These are phyloP conservation scores for Ustulina deusta DNA, from an alignment of 2,329 filamentous ascomycete genomes.

Conservation along the genomic window DNA sequence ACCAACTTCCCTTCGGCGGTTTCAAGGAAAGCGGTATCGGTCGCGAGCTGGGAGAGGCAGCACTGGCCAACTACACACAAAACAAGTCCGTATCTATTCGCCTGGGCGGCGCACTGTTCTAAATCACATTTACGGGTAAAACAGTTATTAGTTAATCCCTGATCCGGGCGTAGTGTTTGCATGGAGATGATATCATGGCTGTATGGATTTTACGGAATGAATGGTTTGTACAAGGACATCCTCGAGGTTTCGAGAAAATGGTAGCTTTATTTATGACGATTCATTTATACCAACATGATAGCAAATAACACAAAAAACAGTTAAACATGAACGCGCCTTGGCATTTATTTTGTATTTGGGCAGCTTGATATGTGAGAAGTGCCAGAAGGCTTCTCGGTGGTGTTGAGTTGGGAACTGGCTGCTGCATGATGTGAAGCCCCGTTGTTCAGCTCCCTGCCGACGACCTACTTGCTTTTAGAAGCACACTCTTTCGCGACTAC, in stretches of 20 bases:
- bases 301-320: slow-evolving; percentile 7
- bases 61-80: slow-evolving; percentile 75
- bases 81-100: slow-evolving; percentile 74
- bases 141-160: slow-evolving; percentile 1
- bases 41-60: slow-evolving; percentile 78
- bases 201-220: slow-evolving; percentile 36
- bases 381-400: too few relatives aligned
- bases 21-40: slow-evolving; percentile 85
- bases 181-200: slow-evolving; percentile 34
- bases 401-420: too few relatives aligned
- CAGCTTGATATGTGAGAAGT: too few relatives aligned
- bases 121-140: slow-evolving; percentile 37
- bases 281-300: slow-evolving; percentile 13
- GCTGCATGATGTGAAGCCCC: neutral
- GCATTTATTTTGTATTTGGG: neutral
- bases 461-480: neutral
- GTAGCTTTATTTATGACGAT: slow-evolving; percentile 7
- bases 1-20: slow-evolving; percentile 72
- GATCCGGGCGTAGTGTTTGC: slow-evolving; percentile 13
- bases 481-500: neutral
- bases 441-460: neutral
- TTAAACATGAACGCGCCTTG: neutral
- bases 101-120: slow-evolving; percentile 59
- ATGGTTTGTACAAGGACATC: slow-evolving; percentile 31
- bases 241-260: slow-evolving; percentile 23